Evolutionary conservation across 495 filamentous ascomycete genomes (phyloP).

Genomic region (Halenospora varia): DNA sequence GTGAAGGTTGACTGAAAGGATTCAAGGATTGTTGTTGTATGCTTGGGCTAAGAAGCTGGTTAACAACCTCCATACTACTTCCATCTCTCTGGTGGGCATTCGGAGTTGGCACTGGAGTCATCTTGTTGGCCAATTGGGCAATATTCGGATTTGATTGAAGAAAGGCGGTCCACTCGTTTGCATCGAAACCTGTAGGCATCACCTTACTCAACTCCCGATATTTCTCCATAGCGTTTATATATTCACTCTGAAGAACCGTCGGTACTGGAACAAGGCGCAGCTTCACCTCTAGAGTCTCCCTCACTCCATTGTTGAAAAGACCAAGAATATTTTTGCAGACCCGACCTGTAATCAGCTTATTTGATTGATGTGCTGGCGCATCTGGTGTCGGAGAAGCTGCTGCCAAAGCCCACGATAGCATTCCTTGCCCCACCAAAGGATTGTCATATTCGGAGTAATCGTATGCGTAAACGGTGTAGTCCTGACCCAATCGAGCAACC

Average conservation of each 20-base stretch:
- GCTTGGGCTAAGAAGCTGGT: slow-evolving; percentile 26
- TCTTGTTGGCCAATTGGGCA: slow-evolving; percentile 16
- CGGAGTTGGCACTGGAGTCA: neutral
- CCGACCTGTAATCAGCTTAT: slow-evolving; percentile 82
- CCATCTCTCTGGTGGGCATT: slow-evolving; percentile 28
- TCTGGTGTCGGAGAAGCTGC: slow-evolving; percentile 48
- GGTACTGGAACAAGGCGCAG: slow-evolving; percentile 81
- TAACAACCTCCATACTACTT: slow-evolving; percentile 26
- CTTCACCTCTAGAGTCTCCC: slow-evolving; percentile 93
- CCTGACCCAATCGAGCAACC: slow-evolving; percentile 73
- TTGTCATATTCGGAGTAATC: slow-evolving; percentile 94
- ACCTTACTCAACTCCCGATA: slow-evolving; percentile 40
- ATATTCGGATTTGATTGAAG: slow-evolving; percentile 52
- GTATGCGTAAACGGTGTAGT: slow-evolving; percentile 95
- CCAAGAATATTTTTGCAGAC: slow-evolving; percentile 81
- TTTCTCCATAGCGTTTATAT: slow-evolving; percentile 56
- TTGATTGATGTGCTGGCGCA: slow-evolving; percentile 53
- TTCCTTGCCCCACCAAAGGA: slow-evolving; percentile 90
- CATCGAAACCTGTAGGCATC: slow-evolving; percentile 61
- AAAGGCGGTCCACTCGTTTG: slow-evolving; percentile 63
- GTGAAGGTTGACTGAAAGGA: slow-evolving; percentile 10
- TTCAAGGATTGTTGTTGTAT: slow-evolving; percentile 13
- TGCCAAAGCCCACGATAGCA: slow-evolving; percentile 84
- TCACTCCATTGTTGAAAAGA: slow-evolving; percentile 75
- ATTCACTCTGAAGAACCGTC: slow-evolving; percentile 66